A percentile compares a stretch with the other conserved stretches of the same genome.
Conservation (phyloP, 2,329 filamentous ascomycete species). For the Microascus cirrosus region DNA sequence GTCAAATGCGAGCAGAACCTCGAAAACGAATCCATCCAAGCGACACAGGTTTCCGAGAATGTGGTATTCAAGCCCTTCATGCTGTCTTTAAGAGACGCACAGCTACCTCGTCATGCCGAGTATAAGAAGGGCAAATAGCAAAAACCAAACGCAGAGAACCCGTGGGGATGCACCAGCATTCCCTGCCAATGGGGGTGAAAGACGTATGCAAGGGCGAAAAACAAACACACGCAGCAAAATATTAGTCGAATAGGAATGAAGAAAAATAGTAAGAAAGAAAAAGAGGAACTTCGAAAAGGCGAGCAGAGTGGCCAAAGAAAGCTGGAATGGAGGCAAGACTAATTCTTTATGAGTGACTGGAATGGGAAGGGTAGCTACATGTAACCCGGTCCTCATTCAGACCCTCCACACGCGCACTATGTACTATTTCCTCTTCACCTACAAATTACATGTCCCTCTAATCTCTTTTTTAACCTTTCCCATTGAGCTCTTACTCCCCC, state of each 20-base stretch:
- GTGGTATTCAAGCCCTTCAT: conserved; percentile 2
- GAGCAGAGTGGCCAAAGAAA: not conserved
- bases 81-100: not conserved
- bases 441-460: not conserved
- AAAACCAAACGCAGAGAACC: not conserved
- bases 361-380: not conserved
- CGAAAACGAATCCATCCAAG: conserved; percentile 1
- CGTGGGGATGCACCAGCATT: not conserved
- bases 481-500: not conserved
- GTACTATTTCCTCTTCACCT: not conserved
- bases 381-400: not conserved
- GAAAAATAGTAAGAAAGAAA: not conserved
- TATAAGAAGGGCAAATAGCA: not conserved
- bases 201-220: not conserved
- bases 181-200: not conserved
- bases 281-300: not conserved
- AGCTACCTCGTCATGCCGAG: conserved; percentile 2
- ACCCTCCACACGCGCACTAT: not conserved
- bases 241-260: conserved; percentile 1
- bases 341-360: not conserved
- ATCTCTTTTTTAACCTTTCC: not conserved
- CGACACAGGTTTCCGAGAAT: not conserved
- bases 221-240: not conserved
- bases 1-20: conserved; percentile 3
- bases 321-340: not conserved